Conservation (phyloP, 495 filamentous ascomycete genomes). For the Monascus purpureus region DNA sequence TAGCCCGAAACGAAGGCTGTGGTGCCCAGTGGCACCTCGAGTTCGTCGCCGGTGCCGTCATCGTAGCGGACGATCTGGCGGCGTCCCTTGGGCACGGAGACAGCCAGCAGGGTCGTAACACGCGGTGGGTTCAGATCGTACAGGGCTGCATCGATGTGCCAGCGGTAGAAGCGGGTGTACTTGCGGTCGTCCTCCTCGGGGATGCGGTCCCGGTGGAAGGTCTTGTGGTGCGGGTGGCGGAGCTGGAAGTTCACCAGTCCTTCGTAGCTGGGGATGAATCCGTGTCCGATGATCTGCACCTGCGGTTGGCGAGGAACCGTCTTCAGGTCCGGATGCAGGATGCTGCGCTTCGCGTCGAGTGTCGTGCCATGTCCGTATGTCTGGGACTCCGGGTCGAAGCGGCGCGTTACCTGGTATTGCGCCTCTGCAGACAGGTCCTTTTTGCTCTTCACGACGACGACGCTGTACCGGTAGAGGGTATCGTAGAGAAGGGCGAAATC, state of each 20-base stretch:
- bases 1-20: constrained; percentile 60
- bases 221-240: constrained; percentile 60
- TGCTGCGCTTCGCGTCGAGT: constrained; percentile 48
- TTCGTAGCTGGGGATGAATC: constrained; percentile 48
- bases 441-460: constrained; percentile 58
- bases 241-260: constrained; percentile 51
- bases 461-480: constrained; percentile 46
- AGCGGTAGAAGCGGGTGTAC: constrained; percentile 60
- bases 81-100: constrained; percentile 48
- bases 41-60: constrained; percentile 51
- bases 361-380: constrained; percentile 63
- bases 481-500: constrained; percentile 44
- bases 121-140: constrained; percentile 57
- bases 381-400: constrained; percentile 49
- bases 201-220: constrained; percentile 53
- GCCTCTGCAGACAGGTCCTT: constrained; percentile 44
- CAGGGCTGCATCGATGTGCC: constrained; percentile 67
- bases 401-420: constrained; percentile 54
- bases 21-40: constrained; percentile 58
- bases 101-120: constrained; percentile 55
- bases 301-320: constrained; percentile 67
- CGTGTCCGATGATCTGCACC: constrained; percentile 68
- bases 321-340: constrained; percentile 65
- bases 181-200: constrained; percentile 48
- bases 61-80: constrained; percentile 55